Conservation (phyloP, 2,329 filamentous ascomycete species). For the Fusarium agapanthi region DNA sequence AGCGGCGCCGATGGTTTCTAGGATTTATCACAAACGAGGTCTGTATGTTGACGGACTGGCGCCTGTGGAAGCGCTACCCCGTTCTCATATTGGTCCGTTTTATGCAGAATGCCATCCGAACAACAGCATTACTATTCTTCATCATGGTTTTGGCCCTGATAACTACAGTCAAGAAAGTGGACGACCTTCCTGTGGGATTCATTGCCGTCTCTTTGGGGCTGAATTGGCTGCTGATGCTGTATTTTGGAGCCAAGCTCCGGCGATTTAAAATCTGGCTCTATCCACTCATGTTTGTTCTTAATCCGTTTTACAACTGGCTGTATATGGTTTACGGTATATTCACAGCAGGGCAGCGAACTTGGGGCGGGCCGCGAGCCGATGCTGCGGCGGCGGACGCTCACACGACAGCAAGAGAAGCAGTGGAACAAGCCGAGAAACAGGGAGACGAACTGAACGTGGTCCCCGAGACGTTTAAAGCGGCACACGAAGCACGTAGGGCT, state of each 20-base stretch:
- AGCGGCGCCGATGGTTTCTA: constrained; percentile 94
- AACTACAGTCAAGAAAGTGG: constrained; percentile 81
- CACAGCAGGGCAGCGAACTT: constrained; percentile 91
- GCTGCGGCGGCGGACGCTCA: constrained; percentile 80
- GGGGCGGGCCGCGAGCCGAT: constrained; percentile 93
- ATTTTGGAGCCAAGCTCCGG: constrained; percentile 87
- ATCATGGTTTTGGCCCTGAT: constrained; percentile 89
- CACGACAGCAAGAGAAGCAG: constrained; percentile 83
- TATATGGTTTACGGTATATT: constrained; percentile 99
- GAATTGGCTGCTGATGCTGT: constrained; percentile 96
- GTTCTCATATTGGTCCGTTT: constrained; percentile 87
- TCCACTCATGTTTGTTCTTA: constrained; percentile 92
- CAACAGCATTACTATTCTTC: constrained; percentile 92
- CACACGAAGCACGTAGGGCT: constrained; percentile 58
- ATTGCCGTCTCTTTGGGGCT: constrained; percentile 91
- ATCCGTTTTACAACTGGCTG: constrained; percentile 97
- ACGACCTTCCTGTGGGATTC: constrained; percentile 88
- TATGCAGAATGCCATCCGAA: constrained; percentile 95
- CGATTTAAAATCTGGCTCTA: constrained; percentile 96
- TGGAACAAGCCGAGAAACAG: constrained; percentile 77
- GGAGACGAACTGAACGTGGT: constrained; percentile 92
- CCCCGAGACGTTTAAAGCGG: constrained; percentile 81
- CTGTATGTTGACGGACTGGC: constrained; percentile 95
- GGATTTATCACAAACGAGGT: constrained; percentile 98
- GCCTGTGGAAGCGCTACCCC: constrained; percentile 91